Conservation (phyloP, 116 monocot genomes). For the Cymodocea nodosa region DNA sequence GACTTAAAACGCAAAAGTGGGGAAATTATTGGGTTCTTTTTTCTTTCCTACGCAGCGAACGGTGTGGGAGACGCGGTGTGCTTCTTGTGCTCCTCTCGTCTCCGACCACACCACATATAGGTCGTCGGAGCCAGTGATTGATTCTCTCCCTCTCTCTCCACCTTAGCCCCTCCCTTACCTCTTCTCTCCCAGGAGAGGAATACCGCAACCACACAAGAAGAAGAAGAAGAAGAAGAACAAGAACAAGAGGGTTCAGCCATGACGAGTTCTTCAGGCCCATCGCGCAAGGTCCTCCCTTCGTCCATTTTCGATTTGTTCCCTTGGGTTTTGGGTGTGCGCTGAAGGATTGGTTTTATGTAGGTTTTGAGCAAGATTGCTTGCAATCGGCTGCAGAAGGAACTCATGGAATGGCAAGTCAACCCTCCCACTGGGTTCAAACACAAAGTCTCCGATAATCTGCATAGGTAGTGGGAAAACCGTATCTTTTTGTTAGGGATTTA, state of each 20-base stretch:
- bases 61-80: too few species aligned
- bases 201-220: neutral
- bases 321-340: neutral
- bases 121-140: too few species aligned
- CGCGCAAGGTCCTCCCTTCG: too few species aligned
- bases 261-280: too few species aligned
- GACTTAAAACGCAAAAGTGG: too few species aligned
- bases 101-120: too few species aligned
- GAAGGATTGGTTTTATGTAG: slow-evolving; percentile 15
- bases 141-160: neutral
- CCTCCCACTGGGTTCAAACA: slow-evolving; percentile 94
- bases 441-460: slow-evolving; percentile 82
- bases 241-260: neutral
- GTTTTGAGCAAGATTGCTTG: slow-evolving; percentile 94
- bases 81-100: too few species aligned
- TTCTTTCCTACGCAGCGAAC: too few species aligned
- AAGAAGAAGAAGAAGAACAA: too few species aligned
- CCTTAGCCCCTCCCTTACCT: neutral
- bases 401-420: slow-evolving; percentile 92
- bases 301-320: too few species aligned
- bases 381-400: slow-evolving; percentile 93
- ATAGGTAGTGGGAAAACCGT: slow-evolving; percentile 35
- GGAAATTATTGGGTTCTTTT: too few species aligned
- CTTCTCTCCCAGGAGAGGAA: too few species aligned
- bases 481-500: neutral